Percentiles rank a stretch among this genome's conserved stretches.
phyloP scores from a whole-genome alignment of 2,329 filamentous ascomycete genomes.

The Phyllosticta citriasiana region DNA sequence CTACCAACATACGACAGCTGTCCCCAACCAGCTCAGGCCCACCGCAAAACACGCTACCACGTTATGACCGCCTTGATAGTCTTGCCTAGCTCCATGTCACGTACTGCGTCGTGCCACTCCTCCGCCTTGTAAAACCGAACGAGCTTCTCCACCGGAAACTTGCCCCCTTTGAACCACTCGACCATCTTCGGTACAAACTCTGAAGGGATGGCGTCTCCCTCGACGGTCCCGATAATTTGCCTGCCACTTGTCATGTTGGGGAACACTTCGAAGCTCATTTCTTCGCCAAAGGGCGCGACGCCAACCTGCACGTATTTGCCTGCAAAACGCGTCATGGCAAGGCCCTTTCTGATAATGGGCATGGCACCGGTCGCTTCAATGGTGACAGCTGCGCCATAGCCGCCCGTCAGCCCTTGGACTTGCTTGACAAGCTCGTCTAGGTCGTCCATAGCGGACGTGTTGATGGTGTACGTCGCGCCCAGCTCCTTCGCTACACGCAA shows the following conservation, averaged over 20 bases:
- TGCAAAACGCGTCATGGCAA: conserved; percentile 34
- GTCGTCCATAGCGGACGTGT: conserved; percentile 19
- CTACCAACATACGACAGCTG: too few relatives aligned
- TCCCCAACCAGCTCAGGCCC: too few relatives aligned
- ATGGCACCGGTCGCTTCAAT: conserved; percentile 41
- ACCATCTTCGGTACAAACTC: conserved; percentile 40
- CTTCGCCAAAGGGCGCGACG: conserved; percentile 30
- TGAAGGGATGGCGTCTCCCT: conserved; percentile 32
- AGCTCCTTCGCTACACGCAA: conserved; percentile 27
- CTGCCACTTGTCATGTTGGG: conserved; percentile 40
- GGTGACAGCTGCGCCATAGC: conserved; percentile 31
- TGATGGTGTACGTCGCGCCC: conserved; percentile 29
- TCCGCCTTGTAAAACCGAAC: conserved; percentile 35
- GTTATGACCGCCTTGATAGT: conserved; percentile 34
- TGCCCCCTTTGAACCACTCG: conserved; percentile 37
- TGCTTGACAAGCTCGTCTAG: conserved; percentile 19
- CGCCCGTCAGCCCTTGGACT: conserved; percentile 22
- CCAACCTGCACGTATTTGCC: conserved; percentile 44
- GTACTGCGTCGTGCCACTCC: conserved; percentile 30
- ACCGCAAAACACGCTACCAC: conserved; percentile 19
- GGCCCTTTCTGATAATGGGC: conserved; percentile 30
- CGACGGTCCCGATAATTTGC: conserved; percentile 37
- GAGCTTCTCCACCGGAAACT: conserved; percentile 38
- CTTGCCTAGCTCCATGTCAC: conserved; percentile 33
- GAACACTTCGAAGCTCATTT: conserved; percentile 33